These are phyloP conservation scores for Chaetomiaceae sp. DNA, from an alignment of 2,329 filamentous ascomycete genomes.

Conservation along the genomic window DNA sequence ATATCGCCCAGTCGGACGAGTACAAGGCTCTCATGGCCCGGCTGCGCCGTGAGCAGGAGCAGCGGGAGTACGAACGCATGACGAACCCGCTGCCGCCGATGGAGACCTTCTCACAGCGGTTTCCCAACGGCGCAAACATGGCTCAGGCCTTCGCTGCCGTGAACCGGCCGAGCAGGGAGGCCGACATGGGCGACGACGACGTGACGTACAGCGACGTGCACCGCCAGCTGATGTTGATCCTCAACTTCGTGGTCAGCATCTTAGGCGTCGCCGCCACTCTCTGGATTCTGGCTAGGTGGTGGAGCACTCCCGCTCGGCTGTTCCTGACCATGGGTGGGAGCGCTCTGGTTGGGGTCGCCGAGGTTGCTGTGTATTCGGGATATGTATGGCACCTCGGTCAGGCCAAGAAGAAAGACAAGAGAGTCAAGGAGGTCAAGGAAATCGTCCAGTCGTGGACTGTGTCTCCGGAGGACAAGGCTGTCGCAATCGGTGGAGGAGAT, in stretches of 20 bases:
- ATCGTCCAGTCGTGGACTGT: conserved; percentile 70
- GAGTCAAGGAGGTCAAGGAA: conserved; percentile 60
- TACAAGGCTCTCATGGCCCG: conserved; percentile 85
- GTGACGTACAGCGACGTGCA: conserved; percentile 69
- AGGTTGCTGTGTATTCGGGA: conserved; percentile 71
- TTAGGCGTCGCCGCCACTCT: conserved; percentile 71
- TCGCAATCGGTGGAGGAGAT: conserved; percentile 10
- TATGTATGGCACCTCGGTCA: conserved; percentile 69
- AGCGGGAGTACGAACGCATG: conserved; percentile 77
- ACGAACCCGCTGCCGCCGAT: conserved; percentile 52
- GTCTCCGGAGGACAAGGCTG: conserved; percentile 34
- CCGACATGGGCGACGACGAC: conserved; percentile 52
- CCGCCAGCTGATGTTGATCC: conserved; percentile 75
- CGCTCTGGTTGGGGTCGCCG: conserved; percentile 65
- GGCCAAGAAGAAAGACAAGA: conserved; percentile 59
- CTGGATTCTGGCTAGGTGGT: conserved; percentile 74
- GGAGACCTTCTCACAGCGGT: conserved; percentile 58
- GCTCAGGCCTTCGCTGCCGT: conserved; percentile 54
- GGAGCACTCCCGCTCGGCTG: conserved; percentile 65
- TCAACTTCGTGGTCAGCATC: conserved; percentile 87
- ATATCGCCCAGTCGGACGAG: conserved; percentile 59
- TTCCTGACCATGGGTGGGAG: conserved; percentile 68
- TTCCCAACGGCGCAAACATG: conserved; percentile 42
- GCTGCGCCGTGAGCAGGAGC: conserved; percentile 78
- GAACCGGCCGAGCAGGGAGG: conserved; percentile 43